A percentile compares a stretch with the other conserved stretches of the same genome.
Evolutionary conservation across 768 basidiomycete genomes (phyloP).

Genomic region (Tephrocybe sp.): DNA sequence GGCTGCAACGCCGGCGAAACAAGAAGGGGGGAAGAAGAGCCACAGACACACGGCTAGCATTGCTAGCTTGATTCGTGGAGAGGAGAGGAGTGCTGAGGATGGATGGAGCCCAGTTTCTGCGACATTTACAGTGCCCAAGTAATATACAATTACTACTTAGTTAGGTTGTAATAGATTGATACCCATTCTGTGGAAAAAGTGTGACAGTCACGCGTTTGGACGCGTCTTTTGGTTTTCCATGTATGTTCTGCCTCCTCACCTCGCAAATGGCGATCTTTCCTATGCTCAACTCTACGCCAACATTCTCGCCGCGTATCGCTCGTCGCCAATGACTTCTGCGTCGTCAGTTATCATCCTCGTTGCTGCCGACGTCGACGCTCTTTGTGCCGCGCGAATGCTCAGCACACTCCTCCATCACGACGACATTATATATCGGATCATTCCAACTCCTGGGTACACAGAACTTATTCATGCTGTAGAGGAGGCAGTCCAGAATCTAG

Average conservation of each 20-base stretch:
- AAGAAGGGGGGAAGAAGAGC: conserved; percentile 31
- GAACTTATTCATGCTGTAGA: conserved; percentile 67
- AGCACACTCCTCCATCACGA: conserved; percentile 89
- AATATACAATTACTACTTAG: too few species aligned
- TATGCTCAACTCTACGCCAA: conserved; percentile 72
- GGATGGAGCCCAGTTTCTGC: conserved; percentile 74
- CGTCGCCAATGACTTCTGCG: conserved; percentile 73
- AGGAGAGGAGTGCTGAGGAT: conserved; percentile 72
- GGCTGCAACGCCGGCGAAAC: conserved; percentile 25
- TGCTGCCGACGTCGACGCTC: conserved; percentile 87
- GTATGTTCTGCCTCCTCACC: conserved; percentile 72
- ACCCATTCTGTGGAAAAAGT: not conserved
- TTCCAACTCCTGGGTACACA: conserved; percentile 83
- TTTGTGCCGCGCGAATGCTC: conserved; percentile 90
- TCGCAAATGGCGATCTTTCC: conserved; percentile 56
- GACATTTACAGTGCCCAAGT: conserved; percentile 16
- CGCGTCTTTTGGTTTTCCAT: conserved; percentile 28
- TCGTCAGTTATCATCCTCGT: conserved; percentile 85
- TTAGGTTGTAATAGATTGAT: conserved; percentile 5
- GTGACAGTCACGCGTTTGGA: conserved; percentile 13
- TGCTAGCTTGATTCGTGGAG: conserved; percentile 74
- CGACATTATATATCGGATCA: conserved; percentile 86
- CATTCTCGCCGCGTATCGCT: conserved; percentile 70
- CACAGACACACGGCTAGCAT: conserved; percentile 85
- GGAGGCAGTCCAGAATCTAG: conserved; percentile 61